Percentiles rank a stretch among this genome's conserved stretches.
These are phyloP conservation scores for Knufia petricola DNA, from an alignment of 2,329 filamentous ascomycete genomes.

Conservation along the genomic window DNA sequence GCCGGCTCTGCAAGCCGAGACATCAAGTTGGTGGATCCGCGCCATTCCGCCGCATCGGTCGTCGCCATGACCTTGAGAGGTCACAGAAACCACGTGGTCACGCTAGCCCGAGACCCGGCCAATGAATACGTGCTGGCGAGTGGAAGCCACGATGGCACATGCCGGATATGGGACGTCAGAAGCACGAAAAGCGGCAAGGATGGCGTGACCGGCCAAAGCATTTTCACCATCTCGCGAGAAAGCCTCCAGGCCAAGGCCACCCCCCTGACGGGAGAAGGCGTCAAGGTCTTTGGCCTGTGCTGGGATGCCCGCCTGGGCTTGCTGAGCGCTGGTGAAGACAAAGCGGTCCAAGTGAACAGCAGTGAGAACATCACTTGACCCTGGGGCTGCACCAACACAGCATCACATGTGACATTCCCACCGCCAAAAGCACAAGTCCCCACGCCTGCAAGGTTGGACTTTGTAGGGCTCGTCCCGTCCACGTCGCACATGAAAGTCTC, in stretches of 20 bases:
- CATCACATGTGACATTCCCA: no score
- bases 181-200: slow-evolving; percentile 50
- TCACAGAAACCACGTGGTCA: slow-evolving; percentile 64
- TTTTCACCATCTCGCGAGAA: slow-evolving; percentile 68
- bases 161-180: slow-evolving; percentile 86
- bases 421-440: no score
- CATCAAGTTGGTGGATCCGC: slow-evolving; percentile 86
- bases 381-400: background rate
- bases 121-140: slow-evolving; percentile 78
- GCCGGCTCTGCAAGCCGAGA: slow-evolving; percentile 77
- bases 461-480: background rate
- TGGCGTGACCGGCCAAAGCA: slow-evolving; percentile 58
- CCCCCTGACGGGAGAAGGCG: slow-evolving; percentile 64
- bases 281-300: slow-evolving; percentile 78
- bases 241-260: slow-evolving; percentile 56
- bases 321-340: slow-evolving; percentile 86
- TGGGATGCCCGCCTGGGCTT: slow-evolving; percentile 86
- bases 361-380: slow-evolving; percentile 11
- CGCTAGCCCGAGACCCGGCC: slow-evolving; percentile 50
- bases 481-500: background rate
- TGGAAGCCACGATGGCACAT: slow-evolving; percentile 85
- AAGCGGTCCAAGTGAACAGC: slow-evolving; percentile 82
- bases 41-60: slow-evolving; percentile 64
- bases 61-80: slow-evolving; percentile 85
- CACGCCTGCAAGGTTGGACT: background rate